These are phyloP conservation scores for Stachybotrys chlorohalonatus DNA, from an alignment of 2,329 filamentous ascomycete species.

Conservation along the genomic window DNA sequence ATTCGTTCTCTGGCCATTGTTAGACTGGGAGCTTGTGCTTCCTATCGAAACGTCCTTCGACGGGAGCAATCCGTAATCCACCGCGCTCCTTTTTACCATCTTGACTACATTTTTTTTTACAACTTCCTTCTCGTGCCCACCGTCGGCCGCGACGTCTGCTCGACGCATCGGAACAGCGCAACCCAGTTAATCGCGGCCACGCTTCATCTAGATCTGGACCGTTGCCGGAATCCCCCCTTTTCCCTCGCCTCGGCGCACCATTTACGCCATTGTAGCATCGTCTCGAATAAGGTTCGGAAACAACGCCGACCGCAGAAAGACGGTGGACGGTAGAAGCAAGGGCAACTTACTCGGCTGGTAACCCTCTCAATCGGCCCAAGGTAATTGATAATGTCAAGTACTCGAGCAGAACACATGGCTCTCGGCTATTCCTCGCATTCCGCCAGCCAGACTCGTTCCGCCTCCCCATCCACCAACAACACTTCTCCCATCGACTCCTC, in stretches of 20 bases:
- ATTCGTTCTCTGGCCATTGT: background rate
- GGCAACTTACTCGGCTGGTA: background rate
- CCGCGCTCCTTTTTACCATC: background rate
- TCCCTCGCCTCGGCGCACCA: constrained; percentile 4
- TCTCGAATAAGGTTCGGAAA: background rate
- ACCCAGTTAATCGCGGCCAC: no score
- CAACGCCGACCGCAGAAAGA: background rate
- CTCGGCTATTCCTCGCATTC: constrained; percentile 70
- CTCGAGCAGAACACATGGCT: constrained; percentile 78
- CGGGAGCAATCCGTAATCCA: background rate
- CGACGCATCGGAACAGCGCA: background rate
- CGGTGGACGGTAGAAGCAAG: background rate
- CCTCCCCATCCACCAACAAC: constrained; percentile 70
- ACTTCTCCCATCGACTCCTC: constrained; percentile 65
- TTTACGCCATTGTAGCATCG: background rate
- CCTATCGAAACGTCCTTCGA: background rate
- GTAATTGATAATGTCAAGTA: constrained; percentile 91
- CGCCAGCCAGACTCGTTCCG: constrained; percentile 61
- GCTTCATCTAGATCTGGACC: no score
- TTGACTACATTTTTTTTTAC: background rate
- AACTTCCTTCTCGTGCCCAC: background rate
- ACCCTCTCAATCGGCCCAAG: constrained; percentile 38
- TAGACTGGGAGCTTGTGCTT: background rate
- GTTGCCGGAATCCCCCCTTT: constrained; percentile 15
- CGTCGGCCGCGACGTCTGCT: constrained; percentile 2